These are phyloP conservation scores for Apiospora rasikravindrae DNA, from an alignment of 2,329 filamentous ascomycete genomes.

Conservation along the genomic window DNA sequence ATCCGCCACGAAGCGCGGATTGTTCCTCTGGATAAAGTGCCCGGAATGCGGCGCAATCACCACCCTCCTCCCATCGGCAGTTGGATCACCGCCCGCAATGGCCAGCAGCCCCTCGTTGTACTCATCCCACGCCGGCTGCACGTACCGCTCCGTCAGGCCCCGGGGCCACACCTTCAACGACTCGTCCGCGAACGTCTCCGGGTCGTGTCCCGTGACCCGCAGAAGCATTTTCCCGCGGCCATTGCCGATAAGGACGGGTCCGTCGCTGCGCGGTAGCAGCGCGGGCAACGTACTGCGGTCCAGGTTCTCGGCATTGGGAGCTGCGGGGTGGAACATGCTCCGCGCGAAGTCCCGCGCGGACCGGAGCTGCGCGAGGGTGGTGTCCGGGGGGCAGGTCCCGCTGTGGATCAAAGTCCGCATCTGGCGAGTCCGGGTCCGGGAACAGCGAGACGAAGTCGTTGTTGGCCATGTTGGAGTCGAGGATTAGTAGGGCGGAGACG, in stretches of 20 bases:
- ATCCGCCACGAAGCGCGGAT: constrained; percentile 50
- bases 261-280: constrained; percentile 50
- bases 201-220: constrained; percentile 59
- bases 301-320: constrained; percentile 55
- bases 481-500: constrained; percentile 54
- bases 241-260: constrained; percentile 41
- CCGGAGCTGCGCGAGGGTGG: constrained; percentile 41
- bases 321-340: constrained; percentile 53
- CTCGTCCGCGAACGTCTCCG: constrained; percentile 56
- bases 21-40: constrained; percentile 61
- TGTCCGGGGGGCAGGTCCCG: constrained; percentile 45
- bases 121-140: constrained; percentile 57
- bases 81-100: constrained; percentile 46
- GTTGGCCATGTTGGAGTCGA: constrained; percentile 64
- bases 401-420: constrained; percentile 46
- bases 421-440: constrained; percentile 55
- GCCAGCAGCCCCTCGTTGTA: constrained; percentile 58
- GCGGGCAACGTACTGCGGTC: constrained; percentile 49
- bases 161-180: constrained; percentile 36
- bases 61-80: constrained; percentile 43
- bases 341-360: constrained; percentile 42
- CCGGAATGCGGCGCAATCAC: constrained; percentile 51
- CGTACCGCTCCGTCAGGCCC: constrained; percentile 52
- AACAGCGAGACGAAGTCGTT: constrained; percentile 60
- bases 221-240: constrained; percentile 45